These are phyloP conservation scores for Hymenoscyphus fraxineus DNA, from an alignment of 2,329 filamentous ascomycete species.

Conservation along the genomic window DNA sequence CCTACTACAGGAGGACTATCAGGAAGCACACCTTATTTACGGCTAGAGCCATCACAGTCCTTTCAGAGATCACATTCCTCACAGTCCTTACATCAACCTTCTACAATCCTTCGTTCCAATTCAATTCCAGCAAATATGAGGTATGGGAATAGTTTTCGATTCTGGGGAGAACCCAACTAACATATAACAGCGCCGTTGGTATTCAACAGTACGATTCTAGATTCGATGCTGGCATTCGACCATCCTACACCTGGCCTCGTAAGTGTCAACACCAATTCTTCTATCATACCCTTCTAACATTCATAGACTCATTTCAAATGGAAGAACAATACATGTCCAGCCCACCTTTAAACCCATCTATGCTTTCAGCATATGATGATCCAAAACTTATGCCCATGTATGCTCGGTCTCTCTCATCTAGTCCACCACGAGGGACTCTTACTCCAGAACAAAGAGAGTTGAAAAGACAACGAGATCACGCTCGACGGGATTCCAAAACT, in stretches of 20 bases:
- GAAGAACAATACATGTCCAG: conserved; percentile 32
- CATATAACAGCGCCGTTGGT: conserved; percentile 28
- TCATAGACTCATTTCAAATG: conserved; percentile 30
- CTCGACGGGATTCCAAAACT: conserved; percentile 55
- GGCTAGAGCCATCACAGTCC: conserved; percentile 28
- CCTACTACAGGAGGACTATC: conserved; percentile 25
- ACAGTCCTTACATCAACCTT: conserved; percentile 9
- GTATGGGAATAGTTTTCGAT: conserved; percentile 18
- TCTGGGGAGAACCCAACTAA: conserved; percentile 11
- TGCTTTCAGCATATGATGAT: conserved; percentile 32
- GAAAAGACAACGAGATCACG: conserved; percentile 58
- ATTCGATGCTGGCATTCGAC: conserved; percentile 30
- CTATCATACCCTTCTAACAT: not conserved
- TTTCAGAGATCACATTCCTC: conserved; percentile 13
- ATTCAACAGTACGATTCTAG: conserved; percentile 34
- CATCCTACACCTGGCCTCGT: conserved; percentile 35
- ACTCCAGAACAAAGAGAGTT: conserved; percentile 59
- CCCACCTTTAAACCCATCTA: conserved; percentile 24
- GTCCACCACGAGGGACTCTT: conserved; percentile 52
- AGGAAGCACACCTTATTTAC: conserved; percentile 23
- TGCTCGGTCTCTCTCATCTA: conserved; percentile 44
- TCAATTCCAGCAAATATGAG: conserved; percentile 30
- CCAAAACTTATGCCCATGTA: conserved; percentile 32
- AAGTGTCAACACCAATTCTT: conserved; percentile 15
- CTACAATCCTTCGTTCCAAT: conserved; percentile 25